Evolutionary conservation across 2,329 filamentous ascomycete species (phyloP), one percentile per base, ranked within the genome.

Genomic region (Talaromyces sp.): DNA sequence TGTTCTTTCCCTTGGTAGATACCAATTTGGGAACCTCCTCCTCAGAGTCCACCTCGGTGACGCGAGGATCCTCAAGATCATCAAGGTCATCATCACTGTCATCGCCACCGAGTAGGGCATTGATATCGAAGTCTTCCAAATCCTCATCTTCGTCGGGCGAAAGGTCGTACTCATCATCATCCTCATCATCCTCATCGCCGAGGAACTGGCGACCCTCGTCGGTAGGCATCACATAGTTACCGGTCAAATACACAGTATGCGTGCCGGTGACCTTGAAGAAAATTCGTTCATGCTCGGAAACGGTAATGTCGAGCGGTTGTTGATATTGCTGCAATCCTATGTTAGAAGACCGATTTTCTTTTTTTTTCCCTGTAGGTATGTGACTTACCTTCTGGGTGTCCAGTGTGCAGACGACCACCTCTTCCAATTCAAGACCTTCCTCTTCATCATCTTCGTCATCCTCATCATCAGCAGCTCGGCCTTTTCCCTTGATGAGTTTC

Each of bases 361-460:
- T 36, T 36, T 15, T 36, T 36, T 36, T 36, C 10, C 10, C 2
- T 44, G 11, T 2, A 25, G 4, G 42, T 10, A 55, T 52, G 32
- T 61, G 6, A 73, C 84, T 76, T 88, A 97, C 95, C 82, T 89
- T 91, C 77, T 92, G 87, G 33, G 93, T 91, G 80, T 98, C 93
- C 59, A 99, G 86, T 65, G 95, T 99, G 86, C 95, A 99, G 70
- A 99, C 81, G 69, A 98, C 92, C 70, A 91, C 91, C 81, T 97
- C 91, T 77, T 97, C 92, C 58, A 93, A 81, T 71, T 92, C 86
- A 58, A 84, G 77, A 28, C 83, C 84, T 49, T 86, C 84, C 25
- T 78, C 77, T 13, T 72, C 71, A 8, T 84, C 84, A 62, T 84
- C 85, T 62, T 85, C 83, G 58, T 89, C 84, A 30, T 82, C 82